Conservation (phyloP, 441 rosid genomes). For the Adansonia madagascariensis region DNA sequence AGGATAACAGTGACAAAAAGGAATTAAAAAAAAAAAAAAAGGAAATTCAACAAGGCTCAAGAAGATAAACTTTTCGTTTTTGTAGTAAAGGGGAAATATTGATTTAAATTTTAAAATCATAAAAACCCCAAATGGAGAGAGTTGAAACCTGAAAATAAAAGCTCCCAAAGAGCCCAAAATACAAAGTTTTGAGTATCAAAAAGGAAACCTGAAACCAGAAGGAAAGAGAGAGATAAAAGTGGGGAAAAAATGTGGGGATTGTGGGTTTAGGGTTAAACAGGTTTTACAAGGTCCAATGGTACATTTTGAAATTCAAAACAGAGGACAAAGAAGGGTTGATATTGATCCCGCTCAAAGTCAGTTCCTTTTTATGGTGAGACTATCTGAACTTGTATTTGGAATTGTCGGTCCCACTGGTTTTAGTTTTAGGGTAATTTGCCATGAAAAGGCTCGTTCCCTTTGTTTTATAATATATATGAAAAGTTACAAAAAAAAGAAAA, state of each 20-base stretch:
- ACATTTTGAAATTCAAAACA: slow-evolving; percentile 28
- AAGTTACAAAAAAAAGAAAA: not conserved
- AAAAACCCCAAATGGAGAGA: not conserved
- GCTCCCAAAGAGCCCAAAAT: not conserved
- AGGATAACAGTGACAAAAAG: not conserved
- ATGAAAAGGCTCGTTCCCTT: slow-evolving; percentile 22
- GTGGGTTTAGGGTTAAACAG: not conserved
- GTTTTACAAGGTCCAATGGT: slow-evolving; percentile 5
- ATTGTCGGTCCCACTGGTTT: slow-evolving; percentile 21
- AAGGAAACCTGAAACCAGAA: not conserved
- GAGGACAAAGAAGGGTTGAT: not conserved
- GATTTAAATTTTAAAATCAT: not conserved
- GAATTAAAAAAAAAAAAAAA: not conserved
- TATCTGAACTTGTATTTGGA: not conserved
- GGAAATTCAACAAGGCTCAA: not conserved
- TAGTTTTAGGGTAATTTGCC: not conserved
- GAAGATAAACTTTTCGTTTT: not conserved
- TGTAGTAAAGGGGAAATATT: not conserved
- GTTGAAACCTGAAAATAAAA: not conserved
- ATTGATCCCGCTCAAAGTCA: slow-evolving; percentile 13
- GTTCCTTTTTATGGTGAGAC: not conserved
- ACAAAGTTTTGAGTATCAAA: not conserved
- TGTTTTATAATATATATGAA: slow-evolving; percentile 10
- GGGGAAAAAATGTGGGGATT: not conserved
- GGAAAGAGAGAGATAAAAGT: no score